Evolutionary conservation across 306 rosid species (phyloP).

Genomic region (Begonia peltatifolia): DNA sequence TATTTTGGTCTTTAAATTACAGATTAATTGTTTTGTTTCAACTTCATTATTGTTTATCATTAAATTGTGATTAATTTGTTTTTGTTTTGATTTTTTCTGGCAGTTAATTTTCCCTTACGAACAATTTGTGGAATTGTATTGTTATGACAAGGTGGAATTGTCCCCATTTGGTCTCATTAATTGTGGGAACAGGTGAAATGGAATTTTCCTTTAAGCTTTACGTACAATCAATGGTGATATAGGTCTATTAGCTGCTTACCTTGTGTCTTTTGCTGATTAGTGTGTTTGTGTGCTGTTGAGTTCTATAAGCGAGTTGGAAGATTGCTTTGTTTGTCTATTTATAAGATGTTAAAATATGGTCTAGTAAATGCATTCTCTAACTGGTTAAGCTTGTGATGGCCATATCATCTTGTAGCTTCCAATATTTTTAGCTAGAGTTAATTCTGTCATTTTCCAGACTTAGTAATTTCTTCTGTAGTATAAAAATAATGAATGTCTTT

Average conservation of each 20-base stretch:
- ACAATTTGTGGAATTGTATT: conserved; percentile 42
- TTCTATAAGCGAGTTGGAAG: too few species aligned
- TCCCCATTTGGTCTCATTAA: conserved; percentile 61
- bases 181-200: conserved; percentile 64
- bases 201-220: not conserved
- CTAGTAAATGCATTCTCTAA: too few species aligned
- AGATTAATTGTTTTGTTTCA: not conserved
- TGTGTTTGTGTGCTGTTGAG: too few species aligned
- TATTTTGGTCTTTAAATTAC: not conserved
- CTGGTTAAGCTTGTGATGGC: too few species aligned
- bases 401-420: too few species aligned
- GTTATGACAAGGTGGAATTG: conserved; percentile 40
- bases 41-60: conserved; percentile 5
- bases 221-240: not conserved
- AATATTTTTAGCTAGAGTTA: too few species aligned
- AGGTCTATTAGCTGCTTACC: conserved; percentile 11
- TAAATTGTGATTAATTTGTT: conserved; percentile 10
- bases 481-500: too few species aligned
- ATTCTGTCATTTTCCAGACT: too few species aligned
- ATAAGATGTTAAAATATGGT: too few species aligned
- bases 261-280: too few species aligned
- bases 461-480: too few species aligned
- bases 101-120: conserved; percentile 60
- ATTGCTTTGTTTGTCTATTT: too few species aligned
- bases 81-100: conserved; percentile 16